A percentile compares a stretch with the other conserved stretches of the same genome.
phyloP scores from a whole-genome alignment of 2,329 filamentous ascomycete species.

The Scedosporium boydii region DNA sequence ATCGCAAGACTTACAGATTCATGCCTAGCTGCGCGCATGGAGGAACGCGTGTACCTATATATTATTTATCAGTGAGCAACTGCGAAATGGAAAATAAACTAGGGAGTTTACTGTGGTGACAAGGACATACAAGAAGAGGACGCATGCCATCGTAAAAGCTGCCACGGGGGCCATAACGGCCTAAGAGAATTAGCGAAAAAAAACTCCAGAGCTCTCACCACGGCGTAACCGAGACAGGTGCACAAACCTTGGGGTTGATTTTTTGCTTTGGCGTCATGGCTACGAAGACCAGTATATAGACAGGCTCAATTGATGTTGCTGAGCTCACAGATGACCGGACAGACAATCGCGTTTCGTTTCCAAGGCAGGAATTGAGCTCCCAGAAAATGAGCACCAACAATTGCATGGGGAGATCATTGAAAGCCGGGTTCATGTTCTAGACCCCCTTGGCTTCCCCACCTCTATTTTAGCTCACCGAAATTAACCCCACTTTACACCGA shows the following conservation, averaged over 20 bases:
- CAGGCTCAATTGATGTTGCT: conserved; percentile 15
- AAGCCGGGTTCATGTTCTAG: background rate
- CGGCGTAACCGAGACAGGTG: background rate
- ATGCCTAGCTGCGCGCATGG: conserved; percentile 27
- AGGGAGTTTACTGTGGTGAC: background rate
- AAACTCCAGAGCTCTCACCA: background rate
- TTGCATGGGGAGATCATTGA: too few species aligned
- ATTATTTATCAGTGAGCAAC: background rate
- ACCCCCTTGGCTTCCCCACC: background rate
- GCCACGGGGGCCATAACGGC: conserved; percentile 39
- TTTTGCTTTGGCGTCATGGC: conserved; percentile 8
- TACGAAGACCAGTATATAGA: background rate
- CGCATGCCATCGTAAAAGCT: conserved; percentile 43
- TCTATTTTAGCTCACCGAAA: background rate
- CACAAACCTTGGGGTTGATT: conserved; percentile 10
- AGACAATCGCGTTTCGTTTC: background rate
- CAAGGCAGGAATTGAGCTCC: background rate
- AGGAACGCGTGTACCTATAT: conserved; percentile 29
- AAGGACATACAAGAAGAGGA: conserved; percentile 34
- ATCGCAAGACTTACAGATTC: conserved; percentile 18
- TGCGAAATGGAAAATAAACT: conserved; percentile 5
- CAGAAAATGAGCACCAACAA: background rate
- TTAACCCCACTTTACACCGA: background rate
- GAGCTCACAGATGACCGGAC: background rate
- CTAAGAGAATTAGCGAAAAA: conserved; percentile 16